Conservation (phyloP, 805 yeast species). For the Komagataella phaffii region DNA sequence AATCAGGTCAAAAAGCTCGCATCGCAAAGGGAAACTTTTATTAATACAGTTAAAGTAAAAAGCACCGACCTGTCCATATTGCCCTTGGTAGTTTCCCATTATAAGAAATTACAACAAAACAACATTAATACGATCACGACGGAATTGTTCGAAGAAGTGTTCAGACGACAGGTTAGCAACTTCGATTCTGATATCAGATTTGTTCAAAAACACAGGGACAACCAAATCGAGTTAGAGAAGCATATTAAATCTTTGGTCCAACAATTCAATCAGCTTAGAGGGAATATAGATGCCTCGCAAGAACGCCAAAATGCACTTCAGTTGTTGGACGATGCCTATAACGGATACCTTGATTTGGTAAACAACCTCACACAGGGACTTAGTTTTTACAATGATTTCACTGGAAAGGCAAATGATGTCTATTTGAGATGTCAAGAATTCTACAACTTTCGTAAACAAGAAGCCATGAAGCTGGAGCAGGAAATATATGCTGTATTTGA, state of each 20-base stretch:
- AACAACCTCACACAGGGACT: slow-evolving; percentile 55
- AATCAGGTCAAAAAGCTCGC: slow-evolving; percentile 18
- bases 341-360: slow-evolving; percentile 39
- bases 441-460: neutral
- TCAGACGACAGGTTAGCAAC: slow-evolving; percentile 28
- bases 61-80: slow-evolving; percentile 32
- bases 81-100: slow-evolving; percentile 38
- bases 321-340: slow-evolving; percentile 33
- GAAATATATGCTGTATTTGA: neutral
- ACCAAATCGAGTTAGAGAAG: slow-evolving; percentile 21
- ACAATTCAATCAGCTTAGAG: slow-evolving; percentile 9
- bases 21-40: slow-evolving; percentile 22
- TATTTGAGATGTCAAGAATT: slow-evolving; percentile 9
- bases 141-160: slow-evolving; percentile 20
- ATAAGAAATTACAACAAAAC: slow-evolving; percentile 17
- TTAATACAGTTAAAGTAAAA: slow-evolving; percentile 29
- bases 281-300: slow-evolving; percentile 16
- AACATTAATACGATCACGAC: slow-evolving; percentile 10
- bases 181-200: slow-evolving; percentile 33
- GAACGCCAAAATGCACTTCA: slow-evolving; percentile 36
- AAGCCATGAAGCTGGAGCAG: neutral
- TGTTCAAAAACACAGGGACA: slow-evolving; percentile 24
- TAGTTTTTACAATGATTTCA: slow-evolving; percentile 55
- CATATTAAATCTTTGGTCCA: slow-evolving; percentile 21
- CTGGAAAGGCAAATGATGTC: slow-evolving; percentile 33